Conservation (phyloP, 495 filamentous ascomycete genomes). For the Xylaria sp. region DNA sequence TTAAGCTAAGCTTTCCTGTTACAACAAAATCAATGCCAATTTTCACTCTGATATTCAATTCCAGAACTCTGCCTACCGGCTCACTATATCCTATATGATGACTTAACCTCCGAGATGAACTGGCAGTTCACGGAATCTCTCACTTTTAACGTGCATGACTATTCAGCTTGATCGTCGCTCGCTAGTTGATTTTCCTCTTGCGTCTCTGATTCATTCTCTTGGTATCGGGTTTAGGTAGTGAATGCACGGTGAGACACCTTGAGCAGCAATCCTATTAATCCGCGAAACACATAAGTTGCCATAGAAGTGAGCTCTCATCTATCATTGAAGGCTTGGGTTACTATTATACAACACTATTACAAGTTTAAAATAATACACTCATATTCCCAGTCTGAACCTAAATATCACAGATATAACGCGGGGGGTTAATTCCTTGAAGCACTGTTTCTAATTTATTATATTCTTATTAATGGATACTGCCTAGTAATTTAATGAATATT, state of each 20-base stretch:
- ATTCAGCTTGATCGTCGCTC: background rate
- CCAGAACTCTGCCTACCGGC: background rate
- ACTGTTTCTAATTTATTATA: background rate
- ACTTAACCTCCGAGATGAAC: background rate
- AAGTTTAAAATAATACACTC: background rate
- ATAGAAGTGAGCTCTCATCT: background rate
- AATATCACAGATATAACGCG: background rate
- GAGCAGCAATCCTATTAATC: background rate
- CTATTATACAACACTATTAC: background rate
- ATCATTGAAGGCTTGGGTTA: background rate
- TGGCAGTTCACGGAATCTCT: too few species aligned
- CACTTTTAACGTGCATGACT: background rate
- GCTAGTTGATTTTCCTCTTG: background rate
- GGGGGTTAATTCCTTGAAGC: background rate
- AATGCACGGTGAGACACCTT: background rate
- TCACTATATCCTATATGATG: background rate
- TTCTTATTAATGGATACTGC: background rate
- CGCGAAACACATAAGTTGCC: background rate
- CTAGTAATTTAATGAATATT: background rate
- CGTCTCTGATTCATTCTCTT: background rate
- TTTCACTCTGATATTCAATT: background rate
- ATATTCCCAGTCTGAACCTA: background rate
- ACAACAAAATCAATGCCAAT: background rate
- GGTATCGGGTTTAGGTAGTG: background rate
- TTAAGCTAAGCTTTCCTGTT: background rate